Evolutionary conservation across 1,284 basidiomycete genomes (phyloP), one percentile per base, ranked within the genome.

Genomic region (Blastosporella zonata): DNA sequence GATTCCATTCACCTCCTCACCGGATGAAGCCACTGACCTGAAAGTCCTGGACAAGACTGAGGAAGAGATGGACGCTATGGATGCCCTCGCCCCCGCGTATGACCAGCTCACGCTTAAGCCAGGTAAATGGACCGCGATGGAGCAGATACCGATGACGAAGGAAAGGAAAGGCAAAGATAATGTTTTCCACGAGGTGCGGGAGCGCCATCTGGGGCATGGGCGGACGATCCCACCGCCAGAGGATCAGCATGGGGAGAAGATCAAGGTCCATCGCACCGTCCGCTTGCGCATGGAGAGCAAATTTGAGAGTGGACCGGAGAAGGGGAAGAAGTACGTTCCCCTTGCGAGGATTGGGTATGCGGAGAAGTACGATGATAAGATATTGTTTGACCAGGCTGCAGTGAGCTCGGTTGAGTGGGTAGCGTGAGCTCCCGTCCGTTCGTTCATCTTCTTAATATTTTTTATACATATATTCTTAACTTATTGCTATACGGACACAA

Each of bases 1-100:
- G 40, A 28, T 23, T 17, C 33, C 43, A 22, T n/a, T 23, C 13
- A n/a, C 21, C 9, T 18, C 34, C 5, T 18, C 15, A 6, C 8
- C 39, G 25, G 7, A 29, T n/a, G n/a, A 40, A 15, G 46, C 6
- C 18, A 20, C 8, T 12, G 13, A 40, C 21, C 18, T 41, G 20
- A 28, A 28, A 13, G 27, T 39, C 15, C 46, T 31, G 10, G 28
- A 42, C 29, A 18, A 33, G 18, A 34, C 46, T 35, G 47, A 49
- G 23, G 25, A 49, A 36, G 23, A 49, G 31, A 40, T 31, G 17
- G 47, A 49, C 15, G 23, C 34, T 6, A n/a, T 43, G 6, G 47
- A 49, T 29, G 47, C 47, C 21, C 47, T 49, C 8, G 40, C 47
- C 12, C 40, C 47, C 18, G 36, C 42, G 20, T 49, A 43, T 37